Evolutionary conservation across 225 moss, liverwort and hornwort species (phyloP).

Genomic region (Sphagnum contortum): DNA sequence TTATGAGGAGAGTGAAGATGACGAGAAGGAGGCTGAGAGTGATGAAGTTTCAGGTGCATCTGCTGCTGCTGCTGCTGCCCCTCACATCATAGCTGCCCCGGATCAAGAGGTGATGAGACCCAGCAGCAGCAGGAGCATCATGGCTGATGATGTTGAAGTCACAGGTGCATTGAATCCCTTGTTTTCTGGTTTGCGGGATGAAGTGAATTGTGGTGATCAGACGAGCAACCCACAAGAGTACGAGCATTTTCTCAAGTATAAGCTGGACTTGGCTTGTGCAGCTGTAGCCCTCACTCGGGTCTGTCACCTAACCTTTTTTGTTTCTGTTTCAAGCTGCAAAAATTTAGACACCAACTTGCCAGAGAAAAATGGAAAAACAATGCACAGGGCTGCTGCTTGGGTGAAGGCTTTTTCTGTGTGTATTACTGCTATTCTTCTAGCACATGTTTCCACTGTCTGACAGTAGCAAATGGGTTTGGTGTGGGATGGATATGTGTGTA

Average conservation of each 20-base stretch:
- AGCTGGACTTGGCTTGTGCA: slow-evolving; percentile 74
- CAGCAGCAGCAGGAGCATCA: slow-evolving; percentile 1
- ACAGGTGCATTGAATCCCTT: slow-evolving; percentile 75
- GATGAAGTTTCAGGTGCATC: background rate
- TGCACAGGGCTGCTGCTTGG: no score
- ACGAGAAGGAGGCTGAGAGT: slow-evolving; percentile 5
- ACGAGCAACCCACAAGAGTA: slow-evolving; percentile 58
- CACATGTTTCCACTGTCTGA: no score
- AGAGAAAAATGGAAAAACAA: no score
- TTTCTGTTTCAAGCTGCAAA: slow-evolving; percentile 9
- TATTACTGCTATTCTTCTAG: no score
- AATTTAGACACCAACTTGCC: background rate
- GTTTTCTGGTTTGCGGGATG: slow-evolving; percentile 74
- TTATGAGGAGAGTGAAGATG: slow-evolving; percentile 16
- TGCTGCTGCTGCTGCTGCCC: background rate
- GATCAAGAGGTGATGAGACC: no score
- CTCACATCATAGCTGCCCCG: no score
- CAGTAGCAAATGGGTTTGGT: no score
- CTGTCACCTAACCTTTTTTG: slow-evolving; percentile 6
- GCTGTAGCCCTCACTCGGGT: slow-evolving; percentile 80
- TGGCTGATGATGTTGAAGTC: slow-evolving; percentile 20
- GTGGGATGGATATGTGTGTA: no score
- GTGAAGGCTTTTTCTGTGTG: no score
- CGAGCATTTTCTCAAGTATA: slow-evolving; percentile 55
- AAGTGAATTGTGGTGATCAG: slow-evolving; percentile 39